Conservation (phyloP, 176 grass and related monocot genomes). For the Juncus inflexus region DNA sequence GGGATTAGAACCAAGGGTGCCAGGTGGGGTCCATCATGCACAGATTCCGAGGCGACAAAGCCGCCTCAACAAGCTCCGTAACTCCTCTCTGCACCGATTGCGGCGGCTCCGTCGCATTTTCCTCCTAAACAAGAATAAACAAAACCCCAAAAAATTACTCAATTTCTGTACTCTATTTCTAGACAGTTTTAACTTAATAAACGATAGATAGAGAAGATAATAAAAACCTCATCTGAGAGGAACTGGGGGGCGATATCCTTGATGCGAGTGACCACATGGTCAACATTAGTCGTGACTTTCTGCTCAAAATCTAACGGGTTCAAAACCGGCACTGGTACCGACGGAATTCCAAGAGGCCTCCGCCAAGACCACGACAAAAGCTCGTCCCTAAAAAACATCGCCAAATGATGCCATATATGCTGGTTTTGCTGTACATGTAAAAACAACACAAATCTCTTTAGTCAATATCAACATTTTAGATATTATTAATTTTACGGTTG, state of each 20-base stretch:
- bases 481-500: background rate
- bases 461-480: background rate
- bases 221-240: conserved; percentile 81
- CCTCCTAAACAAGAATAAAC: conserved; percentile 49
- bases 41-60: conserved; percentile 71
- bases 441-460: background rate
- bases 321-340: conserved; percentile 54
- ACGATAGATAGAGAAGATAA: background rate
- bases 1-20: conserved; percentile 86
- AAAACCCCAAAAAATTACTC: background rate
- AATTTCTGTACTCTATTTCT: no score
- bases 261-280: conserved; percentile 78
- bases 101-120: conserved; percentile 64
- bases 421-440: conserved; percentile 68
- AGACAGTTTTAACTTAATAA: no score
- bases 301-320: conserved; percentile 86
- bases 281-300: conserved; percentile 87
- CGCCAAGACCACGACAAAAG: conserved; percentile 98
- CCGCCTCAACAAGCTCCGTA: conserved; percentile 73
- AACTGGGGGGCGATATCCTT: conserved; percentile 78
- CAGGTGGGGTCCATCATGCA: conserved; percentile 99
- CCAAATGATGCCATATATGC: conserved; percentile 98
- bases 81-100: conserved; percentile 93
- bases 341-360: conserved; percentile 82
- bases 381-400: conserved; percentile 99